Percentiles rank a stretch among this genome's conserved stretches.
phyloP scores from a whole-genome alignment of 495 filamentous ascomycete species.

The Penicillium daleae region DNA sequence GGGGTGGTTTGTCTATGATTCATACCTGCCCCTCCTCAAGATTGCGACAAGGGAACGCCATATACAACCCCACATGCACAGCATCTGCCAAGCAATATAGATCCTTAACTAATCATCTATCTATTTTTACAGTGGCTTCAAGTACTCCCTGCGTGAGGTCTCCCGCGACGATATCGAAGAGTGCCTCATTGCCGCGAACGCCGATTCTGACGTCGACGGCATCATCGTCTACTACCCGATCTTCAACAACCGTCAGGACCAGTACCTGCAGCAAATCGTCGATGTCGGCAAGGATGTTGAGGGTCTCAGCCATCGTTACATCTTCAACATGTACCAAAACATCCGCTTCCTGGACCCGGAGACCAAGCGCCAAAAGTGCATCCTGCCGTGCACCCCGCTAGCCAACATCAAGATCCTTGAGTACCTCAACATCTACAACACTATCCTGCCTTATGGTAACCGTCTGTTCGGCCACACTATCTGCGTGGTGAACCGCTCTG shows the following conservation, averaged over 20 bases:
- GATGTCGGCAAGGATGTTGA: constrained; percentile 91
- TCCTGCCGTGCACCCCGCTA: constrained; percentile 93
- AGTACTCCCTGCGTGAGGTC: constrained; percentile 79
- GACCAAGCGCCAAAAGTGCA: constrained; percentile 77
- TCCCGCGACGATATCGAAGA: constrained; percentile 88
- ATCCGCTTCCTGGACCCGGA: constrained; percentile 86
- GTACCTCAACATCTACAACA: constrained; percentile 93
- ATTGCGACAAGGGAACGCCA: not conserved
- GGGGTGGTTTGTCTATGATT: constrained; percentile 28
- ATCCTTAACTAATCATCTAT: not conserved
- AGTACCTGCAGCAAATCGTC: constrained; percentile 95
- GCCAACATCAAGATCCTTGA: constrained; percentile 96
- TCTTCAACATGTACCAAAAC: constrained; percentile 99
- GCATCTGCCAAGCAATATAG: not conserved
- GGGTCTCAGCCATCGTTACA: constrained; percentile 88
- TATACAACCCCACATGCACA: not conserved
- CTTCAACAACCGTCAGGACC: constrained; percentile 84
- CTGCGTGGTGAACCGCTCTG: constrained; percentile 91
- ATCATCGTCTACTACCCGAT: constrained; percentile 99
- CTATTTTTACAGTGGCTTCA: constrained; percentile 69
- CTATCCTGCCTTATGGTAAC: constrained; percentile 92
- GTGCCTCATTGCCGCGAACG: constrained; percentile 78
- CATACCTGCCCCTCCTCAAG: constrained; percentile 29
- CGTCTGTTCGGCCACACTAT: constrained; percentile 87
- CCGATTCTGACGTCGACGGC: constrained; percentile 76